Evolutionary conservation across 2,329 filamentous ascomycete genomes (phyloP), one percentile per base, ranked within the genome.

Genomic region (Alternaria solani): DNA sequence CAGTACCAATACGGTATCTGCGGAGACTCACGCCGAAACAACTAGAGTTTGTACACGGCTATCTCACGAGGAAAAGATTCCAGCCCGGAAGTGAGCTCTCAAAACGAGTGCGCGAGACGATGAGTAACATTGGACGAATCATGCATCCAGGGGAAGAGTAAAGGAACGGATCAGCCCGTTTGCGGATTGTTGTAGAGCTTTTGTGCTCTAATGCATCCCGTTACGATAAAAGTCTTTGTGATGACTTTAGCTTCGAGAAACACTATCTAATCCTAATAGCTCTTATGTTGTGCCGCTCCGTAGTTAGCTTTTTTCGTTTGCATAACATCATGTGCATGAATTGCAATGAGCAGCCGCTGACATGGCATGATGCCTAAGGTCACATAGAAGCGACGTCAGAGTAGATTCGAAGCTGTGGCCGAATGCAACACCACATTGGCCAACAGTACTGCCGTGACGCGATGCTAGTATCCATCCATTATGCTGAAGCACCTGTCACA

Each of bases 261-360:
- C 0, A 6, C 7, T 16, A 9, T 12, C 11, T 9, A 9, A 11
- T 2, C 6, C 12, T 12, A 1, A 1, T 49, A n/a, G 1, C 1
- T n/a, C 5, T 16, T 9, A 5, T 4, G 46, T 2, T 4, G 20
- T 1, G n/a, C 12, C 14, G 30, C 30, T 18, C 5, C 4, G 4
- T 6, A 16, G 39, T 16, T 3, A 20, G 3, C 6, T 16, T 25
- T 25, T 20, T 5, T 41, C n/a, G 38, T 41, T 41, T 20, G 38
- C 8, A 20, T 41, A 8, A 23, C 20, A 20, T 20, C 38, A 6
- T 41, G 11, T 41, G 18, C 38, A 41, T 11, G 5, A 1, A 6
- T 41, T 41, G 14, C n/a, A 41, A 41, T 16, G 8, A 8, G 20
- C n/a, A 39, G 16, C n/a, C 5, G 36, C 32, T 2, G 12, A 34